A percentile compares a stretch with the other conserved stretches of the same genome.
These are phyloP conservation scores for Curvularia sp. DNA, from an alignment of 2,329 filamentous ascomycete species.

Conservation along the genomic window DNA sequence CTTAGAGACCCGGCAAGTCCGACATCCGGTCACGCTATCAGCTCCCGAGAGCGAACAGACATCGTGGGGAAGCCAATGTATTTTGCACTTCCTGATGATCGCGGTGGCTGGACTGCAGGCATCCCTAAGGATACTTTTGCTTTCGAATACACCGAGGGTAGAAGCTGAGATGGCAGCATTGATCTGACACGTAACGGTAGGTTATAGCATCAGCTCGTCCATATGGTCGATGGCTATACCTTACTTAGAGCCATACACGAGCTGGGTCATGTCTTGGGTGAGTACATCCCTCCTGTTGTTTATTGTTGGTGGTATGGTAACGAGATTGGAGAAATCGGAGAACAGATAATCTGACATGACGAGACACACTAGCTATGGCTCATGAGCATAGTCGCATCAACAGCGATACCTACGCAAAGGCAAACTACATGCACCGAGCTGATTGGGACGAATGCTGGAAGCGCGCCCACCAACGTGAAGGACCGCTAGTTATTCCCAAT, in stretches of 20 bases:
- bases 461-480: conserved; percentile 1
- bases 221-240: conserved; percentile 2
- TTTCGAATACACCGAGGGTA: conserved; percentile 4
- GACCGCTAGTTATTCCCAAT: neutral
- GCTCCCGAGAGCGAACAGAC: conserved; percentile 3
- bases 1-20: neutral
- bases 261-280: conserved; percentile 8
- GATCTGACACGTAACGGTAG: neutral
- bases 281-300: neutral
- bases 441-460: neutral
- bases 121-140: conserved; percentile 6
- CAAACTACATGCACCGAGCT: neutral
- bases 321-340: neutral
- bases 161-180: conserved; percentile 3
- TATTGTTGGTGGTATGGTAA: neutral
- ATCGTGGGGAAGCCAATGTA: neutral
- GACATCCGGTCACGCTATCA: conserved; percentile 3
- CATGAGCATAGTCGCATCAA: conserved; percentile 14
- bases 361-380: conserved; percentile 7
- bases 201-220: conserved; percentile 1
- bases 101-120: conserved; percentile 3
- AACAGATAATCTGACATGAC: neutral
- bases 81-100: neutral
- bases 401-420: conserved; percentile 13
- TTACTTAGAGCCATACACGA: conserved; percentile 1